Percentiles rank a stretch among this genome's conserved stretches.
Conservation (phyloP, 768 basidiomycete genomes). For the Gyrodon lividus region DNA sequence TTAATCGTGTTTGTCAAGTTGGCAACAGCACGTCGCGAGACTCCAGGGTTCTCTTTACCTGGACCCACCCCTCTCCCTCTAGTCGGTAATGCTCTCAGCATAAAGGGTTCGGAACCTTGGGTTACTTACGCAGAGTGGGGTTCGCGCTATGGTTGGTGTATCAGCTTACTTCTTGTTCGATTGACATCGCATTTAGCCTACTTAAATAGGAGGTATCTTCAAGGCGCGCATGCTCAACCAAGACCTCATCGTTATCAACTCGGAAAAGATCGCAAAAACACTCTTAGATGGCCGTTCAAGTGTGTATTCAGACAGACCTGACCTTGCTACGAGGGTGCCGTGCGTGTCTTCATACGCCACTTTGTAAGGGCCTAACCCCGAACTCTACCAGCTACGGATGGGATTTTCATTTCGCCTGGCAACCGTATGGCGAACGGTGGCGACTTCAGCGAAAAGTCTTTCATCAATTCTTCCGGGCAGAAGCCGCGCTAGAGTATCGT, state of each 20-base stretch:
- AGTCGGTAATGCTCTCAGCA: neutral
- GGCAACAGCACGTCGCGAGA: too few species aligned
- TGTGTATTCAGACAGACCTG: slow-evolving; percentile 5
- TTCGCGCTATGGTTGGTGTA: neutral
- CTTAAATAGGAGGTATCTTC: neutral
- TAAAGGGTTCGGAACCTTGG: neutral
- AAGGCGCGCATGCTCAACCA: neutral
- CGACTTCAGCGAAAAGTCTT: slow-evolving; percentile 1
- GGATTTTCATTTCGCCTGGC: neutral
- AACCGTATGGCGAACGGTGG: slow-evolving; percentile 6
- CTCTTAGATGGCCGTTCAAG: neutral
- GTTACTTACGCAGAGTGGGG: slow-evolving; percentile 1
- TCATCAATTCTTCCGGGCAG: slow-evolving; percentile 1
- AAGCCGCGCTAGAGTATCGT: neutral
- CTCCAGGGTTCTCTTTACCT: neutral
- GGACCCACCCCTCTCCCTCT: neutral
- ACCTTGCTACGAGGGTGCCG: neutral
- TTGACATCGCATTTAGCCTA: neutral
- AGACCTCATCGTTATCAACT: slow-evolving; percentile 2
- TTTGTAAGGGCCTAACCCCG: too few species aligned
- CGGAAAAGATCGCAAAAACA: neutral
- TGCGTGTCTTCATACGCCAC: neutral
- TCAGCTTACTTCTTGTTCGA: neutral
- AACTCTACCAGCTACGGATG: neutral
- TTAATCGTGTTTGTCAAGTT: neutral